phyloP scores from a whole-genome alignment of 2,329 filamentous ascomycete genomes.

The Xylaria sp. region DNA sequence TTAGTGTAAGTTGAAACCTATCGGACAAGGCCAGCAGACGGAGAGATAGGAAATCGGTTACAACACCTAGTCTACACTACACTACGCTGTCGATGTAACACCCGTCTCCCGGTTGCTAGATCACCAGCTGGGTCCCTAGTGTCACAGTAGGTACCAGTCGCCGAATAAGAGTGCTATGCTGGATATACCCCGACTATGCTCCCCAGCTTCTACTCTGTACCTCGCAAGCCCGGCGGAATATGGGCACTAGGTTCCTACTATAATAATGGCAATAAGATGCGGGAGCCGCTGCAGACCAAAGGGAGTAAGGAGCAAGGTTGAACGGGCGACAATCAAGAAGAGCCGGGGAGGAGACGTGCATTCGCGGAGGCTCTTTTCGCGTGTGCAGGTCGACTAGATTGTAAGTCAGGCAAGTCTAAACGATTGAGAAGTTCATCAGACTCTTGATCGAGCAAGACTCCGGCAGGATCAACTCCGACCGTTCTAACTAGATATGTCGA shows the following conservation, averaged over 20 bases:
- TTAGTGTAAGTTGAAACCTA: constrained; percentile 12
- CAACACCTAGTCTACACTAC: constrained; percentile 26
- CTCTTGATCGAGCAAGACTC: neutral
- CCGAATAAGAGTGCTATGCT: constrained; percentile 20
- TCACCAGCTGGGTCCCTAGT: constrained; percentile 25
- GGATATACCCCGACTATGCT: constrained; percentile 18
- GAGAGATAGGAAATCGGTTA: constrained; percentile 33
- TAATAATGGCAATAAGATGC: constrained; percentile 25
- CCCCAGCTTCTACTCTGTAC: constrained; percentile 20
- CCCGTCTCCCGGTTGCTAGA: constrained; percentile 31
- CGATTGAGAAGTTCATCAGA: neutral
- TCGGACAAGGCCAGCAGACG: constrained; percentile 24
- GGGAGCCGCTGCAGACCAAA: constrained; percentile 33
- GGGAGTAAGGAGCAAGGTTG: constrained; percentile 31
- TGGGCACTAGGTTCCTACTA: constrained; percentile 14
- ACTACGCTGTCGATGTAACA: constrained; percentile 27
- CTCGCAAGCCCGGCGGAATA: constrained; percentile 21
- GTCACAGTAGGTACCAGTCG: constrained; percentile 22
- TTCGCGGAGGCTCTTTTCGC: constrained; percentile 40
- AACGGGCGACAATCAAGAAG: constrained; percentile 37
- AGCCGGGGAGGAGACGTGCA: constrained; percentile 36
- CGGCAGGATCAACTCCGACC: neutral
- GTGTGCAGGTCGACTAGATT: constrained; percentile 13
- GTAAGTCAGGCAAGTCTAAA: neutral
- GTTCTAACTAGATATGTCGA: no score